These are phyloP conservation scores for Oidiodendron maius DNA, from an alignment of 495 filamentous ascomycete species.

Conservation along the genomic window DNA sequence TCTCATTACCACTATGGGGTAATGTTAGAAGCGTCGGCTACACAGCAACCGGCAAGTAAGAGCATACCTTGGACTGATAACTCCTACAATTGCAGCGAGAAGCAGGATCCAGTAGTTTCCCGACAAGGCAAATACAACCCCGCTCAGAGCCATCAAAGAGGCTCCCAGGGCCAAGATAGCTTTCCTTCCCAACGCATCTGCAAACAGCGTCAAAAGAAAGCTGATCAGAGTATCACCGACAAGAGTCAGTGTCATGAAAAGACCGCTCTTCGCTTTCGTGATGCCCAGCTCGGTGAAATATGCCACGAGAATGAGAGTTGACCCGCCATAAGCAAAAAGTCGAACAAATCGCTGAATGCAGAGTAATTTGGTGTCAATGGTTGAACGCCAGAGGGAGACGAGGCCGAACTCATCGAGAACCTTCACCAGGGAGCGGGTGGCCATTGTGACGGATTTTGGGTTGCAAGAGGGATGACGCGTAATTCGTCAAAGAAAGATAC, in stretches of 20 bases:
- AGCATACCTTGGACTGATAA: slow-evolving; percentile 61
- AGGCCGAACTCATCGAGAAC: slow-evolving; percentile 34
- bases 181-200: slow-evolving; percentile 67
- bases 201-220: slow-evolving; percentile 66
- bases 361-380: slow-evolving; percentile 64
- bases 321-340: slow-evolving; percentile 72
- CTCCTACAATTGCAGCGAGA: slow-evolving; percentile 67
- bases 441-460: slow-evolving; percentile 6
- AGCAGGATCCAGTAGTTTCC: slow-evolving; percentile 73
- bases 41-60: no score
- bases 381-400: slow-evolving; percentile 34
- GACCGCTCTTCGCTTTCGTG: slow-evolving; percentile 66
- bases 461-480: background rate
- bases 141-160: slow-evolving; percentile 59
- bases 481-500: background rate
- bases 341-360: slow-evolving; percentile 70
- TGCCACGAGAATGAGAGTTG: slow-evolving; percentile 67
- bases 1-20: slow-evolving; percentile 59
- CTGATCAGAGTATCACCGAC: slow-evolving; percentile 76
- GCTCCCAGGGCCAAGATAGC: slow-evolving; percentile 65
- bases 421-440: slow-evolving; percentile 6
- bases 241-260: slow-evolving; percentile 85
- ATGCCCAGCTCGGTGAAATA: slow-evolving; percentile 61
- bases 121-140: slow-evolving; percentile 59
- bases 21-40: no score